Evolutionary conservation across 192 early-diverging fungal genomes (phyloP).

Genomic region (Mortierella claussenii): DNA sequence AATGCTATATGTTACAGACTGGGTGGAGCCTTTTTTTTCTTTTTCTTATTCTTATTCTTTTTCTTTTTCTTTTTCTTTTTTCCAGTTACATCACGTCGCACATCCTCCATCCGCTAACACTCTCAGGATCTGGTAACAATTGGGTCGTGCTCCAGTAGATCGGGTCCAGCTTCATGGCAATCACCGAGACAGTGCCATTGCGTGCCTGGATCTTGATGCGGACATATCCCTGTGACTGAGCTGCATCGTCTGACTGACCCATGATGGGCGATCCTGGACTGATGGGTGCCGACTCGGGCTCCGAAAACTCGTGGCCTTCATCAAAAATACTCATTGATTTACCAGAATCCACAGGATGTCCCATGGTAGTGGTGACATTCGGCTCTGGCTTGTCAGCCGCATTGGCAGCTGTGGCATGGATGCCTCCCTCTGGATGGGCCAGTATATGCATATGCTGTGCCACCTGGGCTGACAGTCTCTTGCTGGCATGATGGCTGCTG

Average conservation of each 20-base stretch:
- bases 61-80: no score
- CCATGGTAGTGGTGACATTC: background rate
- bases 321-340: background rate
- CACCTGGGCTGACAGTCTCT: slow-evolving; percentile 8
- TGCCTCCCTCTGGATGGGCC: background rate
- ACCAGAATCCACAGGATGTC: slow-evolving; percentile 1
- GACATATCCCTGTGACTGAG: slow-evolving; percentile 64
- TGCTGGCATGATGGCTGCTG: background rate
- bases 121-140: slow-evolving; percentile 62
- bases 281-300: background rate
- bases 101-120: slow-evolving; percentile 43
- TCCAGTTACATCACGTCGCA: slow-evolving; percentile 31
- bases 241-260: slow-evolving; percentile 52
- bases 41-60: no score
- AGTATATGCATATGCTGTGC: slow-evolving; percentile 1
- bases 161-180: slow-evolving; percentile 77
- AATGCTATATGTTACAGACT: no score
- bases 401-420: slow-evolving; percentile 1
- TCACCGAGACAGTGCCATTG: slow-evolving; percentile 70
- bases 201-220: slow-evolving; percentile 68
- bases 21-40: no score
- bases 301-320: background rate
- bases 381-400: slow-evolving; percentile 1
- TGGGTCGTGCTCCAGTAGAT: slow-evolving; percentile 83
- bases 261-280: background rate